These are phyloP conservation scores for Gossypium longicalyx DNA, from an alignment of 345 rosid genomes.

Conservation along the genomic window DNA sequence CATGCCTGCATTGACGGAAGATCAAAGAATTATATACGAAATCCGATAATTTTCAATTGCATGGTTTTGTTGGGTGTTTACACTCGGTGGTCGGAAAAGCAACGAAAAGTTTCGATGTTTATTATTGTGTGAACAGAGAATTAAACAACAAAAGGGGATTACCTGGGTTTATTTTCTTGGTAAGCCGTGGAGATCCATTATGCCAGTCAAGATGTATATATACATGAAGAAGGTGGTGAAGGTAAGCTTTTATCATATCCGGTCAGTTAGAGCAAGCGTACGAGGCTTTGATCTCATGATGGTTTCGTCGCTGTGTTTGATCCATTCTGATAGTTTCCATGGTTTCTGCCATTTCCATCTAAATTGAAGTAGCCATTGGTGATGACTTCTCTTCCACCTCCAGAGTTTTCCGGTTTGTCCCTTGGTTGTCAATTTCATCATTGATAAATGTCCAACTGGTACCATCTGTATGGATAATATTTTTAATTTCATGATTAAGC, in stretches of 20 bases:
- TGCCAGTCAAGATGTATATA: slow-evolving; percentile 22
- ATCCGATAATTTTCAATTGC: no score
- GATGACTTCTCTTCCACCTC: slow-evolving; percentile 92
- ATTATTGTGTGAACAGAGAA: background rate
- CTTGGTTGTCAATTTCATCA: slow-evolving; percentile 40
- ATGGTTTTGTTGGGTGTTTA: background rate
- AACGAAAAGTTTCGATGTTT: background rate
- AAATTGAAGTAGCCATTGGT: slow-evolving; percentile 82
- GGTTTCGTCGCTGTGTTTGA: slow-evolving; percentile 69
- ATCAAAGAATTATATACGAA: background rate
- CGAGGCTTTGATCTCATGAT: slow-evolving; percentile 54
- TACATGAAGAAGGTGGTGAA: slow-evolving; percentile 17
- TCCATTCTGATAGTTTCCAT: slow-evolving; percentile 80
- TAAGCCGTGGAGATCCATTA: slow-evolving; percentile 19
- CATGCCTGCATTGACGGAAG: slow-evolving; percentile 21
- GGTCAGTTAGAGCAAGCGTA: slow-evolving; percentile 27
- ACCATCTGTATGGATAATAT: slow-evolving; percentile 43
- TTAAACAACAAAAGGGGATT: background rate
- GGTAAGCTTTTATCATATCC: slow-evolving; percentile 22
- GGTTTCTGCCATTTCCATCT: slow-evolving; percentile 95
- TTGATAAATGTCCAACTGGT: slow-evolving; percentile 49
- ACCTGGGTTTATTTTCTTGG: slow-evolving; percentile 23
- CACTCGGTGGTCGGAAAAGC: background rate
- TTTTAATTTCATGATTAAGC: slow-evolving; percentile 7
- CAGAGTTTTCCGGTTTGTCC: slow-evolving; percentile 69